These are phyloP conservation scores for Fusarium siculi DNA, from an alignment of 2,329 filamentous ascomycete genomes.

Conservation along the genomic window DNA sequence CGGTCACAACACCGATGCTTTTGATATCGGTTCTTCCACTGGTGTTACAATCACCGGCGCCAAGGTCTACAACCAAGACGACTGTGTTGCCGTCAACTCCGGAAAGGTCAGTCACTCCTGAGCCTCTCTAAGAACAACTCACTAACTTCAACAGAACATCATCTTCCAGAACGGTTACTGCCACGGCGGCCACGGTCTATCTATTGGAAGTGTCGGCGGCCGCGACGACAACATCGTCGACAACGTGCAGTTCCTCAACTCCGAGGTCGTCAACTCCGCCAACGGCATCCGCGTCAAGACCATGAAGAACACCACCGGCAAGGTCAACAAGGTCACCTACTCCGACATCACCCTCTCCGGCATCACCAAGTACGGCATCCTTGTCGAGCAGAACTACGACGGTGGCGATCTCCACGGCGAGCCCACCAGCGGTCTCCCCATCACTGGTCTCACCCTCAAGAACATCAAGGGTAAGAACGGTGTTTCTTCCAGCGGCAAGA, in stretches of 20 bases:
- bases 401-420: conserved; percentile 57
- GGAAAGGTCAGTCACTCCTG: conserved; percentile 43
- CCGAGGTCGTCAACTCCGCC: conserved; percentile 59
- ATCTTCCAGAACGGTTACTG: conserved; percentile 57
- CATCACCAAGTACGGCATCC: conserved; percentile 51
- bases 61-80: conserved; percentile 69
- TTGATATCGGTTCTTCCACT: conserved; percentile 63
- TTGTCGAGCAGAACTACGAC: conserved; percentile 58
- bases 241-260: conserved; percentile 60
- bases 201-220: conserved; percentile 57
- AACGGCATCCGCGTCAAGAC: conserved; percentile 64
- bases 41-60: conserved; percentile 63
- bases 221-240: conserved; percentile 63
- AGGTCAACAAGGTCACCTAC: conserved; percentile 56
- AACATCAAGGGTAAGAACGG: conserved; percentile 53
- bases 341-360: conserved; percentile 54
- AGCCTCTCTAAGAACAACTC: fast-evolving
- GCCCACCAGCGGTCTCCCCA: conserved; percentile 59
- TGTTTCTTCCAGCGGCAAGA: conserved; percentile 51
- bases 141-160: conserved; percentile 48
- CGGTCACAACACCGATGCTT: conserved; percentile 68
- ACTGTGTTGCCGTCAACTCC: conserved; percentile 68
- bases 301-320: conserved; percentile 56
- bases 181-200: conserved; percentile 56
- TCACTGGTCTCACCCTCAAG: conserved; percentile 57